Conservation (phyloP, 176 grass and related monocot genomes). For the Zizania latifolia region DNA sequence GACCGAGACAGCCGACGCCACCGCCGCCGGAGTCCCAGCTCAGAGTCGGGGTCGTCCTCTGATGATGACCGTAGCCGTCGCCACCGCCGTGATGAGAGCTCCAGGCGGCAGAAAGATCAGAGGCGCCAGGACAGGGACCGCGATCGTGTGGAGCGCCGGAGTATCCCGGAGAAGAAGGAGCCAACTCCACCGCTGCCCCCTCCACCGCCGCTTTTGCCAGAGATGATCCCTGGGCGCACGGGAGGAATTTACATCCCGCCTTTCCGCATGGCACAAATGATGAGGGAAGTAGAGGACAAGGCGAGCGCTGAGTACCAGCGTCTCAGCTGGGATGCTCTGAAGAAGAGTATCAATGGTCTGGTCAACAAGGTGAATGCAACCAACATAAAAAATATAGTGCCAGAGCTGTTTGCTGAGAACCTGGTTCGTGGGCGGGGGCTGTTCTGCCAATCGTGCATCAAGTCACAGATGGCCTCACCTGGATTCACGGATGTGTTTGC, state of each 20-base stretch:
- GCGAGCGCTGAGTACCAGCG: slow-evolving; percentile 73
- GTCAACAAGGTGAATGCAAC: slow-evolving; percentile 93
- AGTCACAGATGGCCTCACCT: slow-evolving; percentile 90
- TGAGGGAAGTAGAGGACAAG: slow-evolving; percentile 92
- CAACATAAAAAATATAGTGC: slow-evolving; percentile 95
- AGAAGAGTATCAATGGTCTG: slow-evolving; percentile 88
- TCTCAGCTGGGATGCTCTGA: slow-evolving; percentile 88
- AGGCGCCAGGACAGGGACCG: slow-evolving; percentile 4
- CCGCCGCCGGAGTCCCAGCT: slow-evolving; percentile 25
- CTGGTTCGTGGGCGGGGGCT: slow-evolving; percentile 78
- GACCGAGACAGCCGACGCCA: background rate
- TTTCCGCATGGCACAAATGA: slow-evolving; percentile 86
- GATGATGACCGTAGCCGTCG: background rate
- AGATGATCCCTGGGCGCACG: slow-evolving; percentile 63
- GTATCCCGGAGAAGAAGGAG: slow-evolving; percentile 32
- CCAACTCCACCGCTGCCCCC: slow-evolving; percentile 38
- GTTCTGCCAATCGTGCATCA: slow-evolving; percentile 90
- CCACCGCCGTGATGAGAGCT: slow-evolving; percentile 10
- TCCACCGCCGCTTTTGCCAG: slow-evolving; percentile 39
- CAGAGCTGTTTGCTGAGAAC: slow-evolving; percentile 78
- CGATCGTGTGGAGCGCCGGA: slow-evolving; percentile 4
- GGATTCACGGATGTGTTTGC: slow-evolving; percentile 93
- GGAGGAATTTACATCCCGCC: slow-evolving; percentile 92
- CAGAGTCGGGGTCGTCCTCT: slow-evolving; percentile 20
- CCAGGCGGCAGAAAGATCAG: slow-evolving; percentile 3